Base-by-base conservation (phyloP, 129 eudicot genomes). In the Rutidosis leptorrhynchoides region DNA sequence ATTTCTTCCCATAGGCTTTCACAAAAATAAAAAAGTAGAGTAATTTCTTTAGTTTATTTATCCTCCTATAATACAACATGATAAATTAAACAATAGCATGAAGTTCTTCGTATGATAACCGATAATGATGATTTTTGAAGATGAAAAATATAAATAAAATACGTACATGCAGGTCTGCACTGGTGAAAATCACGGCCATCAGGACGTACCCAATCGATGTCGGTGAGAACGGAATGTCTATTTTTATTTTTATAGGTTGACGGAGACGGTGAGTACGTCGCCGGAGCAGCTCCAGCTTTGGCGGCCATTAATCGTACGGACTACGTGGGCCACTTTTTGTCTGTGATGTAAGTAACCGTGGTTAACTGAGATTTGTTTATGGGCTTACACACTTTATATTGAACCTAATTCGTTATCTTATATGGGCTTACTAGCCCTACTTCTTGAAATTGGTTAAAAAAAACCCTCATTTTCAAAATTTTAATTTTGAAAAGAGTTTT, bases 81-180 rank as follows among this genome's bases (percentile, higher is more conserved):
- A 59, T n/a, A 33, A 28, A 48, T 51, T 12, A 51, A 25, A 51
- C 8, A 10, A 15, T 1, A 40, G 2, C 46, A 40, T 40, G 46
- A 15, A 12, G 5, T 12, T 40, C 46, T 40, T 40, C n/a, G 5
- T 11, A 14, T 35, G 3, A 61, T 15, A 48, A 24, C 0, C 15
- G n/a, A 7, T 16, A 48, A 23, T 11, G 15, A 56, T 23, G n/a
- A 55, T 55, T 55, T 20, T 23, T 22, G 15, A 14, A 55, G 5
- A 10, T 12, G 15, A 54, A 24, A 54, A 7, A 3, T 7, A 24
- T 23, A 23, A 19, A 7, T 11, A 19, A 55, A 19, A 45, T n/a
- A 22, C 74, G 63, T 78, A 92, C 96, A 86, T 30, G 99, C 97
- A 64, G 96, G 96, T 57, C 99, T 80, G 78, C 99, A 93, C 80